Percentiles rank a stretch among this genome's conserved stretches.
phyloP scores from a whole-genome alignment of 1,139 yeast species.

The Hyphopichia buzzinii region DNA sequence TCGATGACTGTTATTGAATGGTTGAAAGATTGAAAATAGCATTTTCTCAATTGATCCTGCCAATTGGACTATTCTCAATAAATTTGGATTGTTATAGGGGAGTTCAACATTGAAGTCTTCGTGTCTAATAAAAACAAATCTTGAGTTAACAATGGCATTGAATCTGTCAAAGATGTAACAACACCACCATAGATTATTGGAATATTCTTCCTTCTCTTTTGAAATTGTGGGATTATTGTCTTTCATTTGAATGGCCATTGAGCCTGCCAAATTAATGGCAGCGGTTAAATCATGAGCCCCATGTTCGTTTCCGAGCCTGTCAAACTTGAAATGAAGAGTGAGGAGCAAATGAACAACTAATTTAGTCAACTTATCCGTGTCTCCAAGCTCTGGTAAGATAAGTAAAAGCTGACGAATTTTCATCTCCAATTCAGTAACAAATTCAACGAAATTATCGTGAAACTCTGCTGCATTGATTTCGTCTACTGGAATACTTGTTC shows the following conservation, averaged over 20 bases:
- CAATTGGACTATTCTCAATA: constrained; percentile 26
- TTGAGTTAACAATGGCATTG: constrained; percentile 26
- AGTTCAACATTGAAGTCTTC: constrained; percentile 33
- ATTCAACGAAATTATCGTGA: constrained; percentile 14
- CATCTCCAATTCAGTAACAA: constrained; percentile 28
- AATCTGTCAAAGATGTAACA: constrained; percentile 34
- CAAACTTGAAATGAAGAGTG: constrained; percentile 27
- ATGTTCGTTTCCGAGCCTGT: constrained; percentile 34
- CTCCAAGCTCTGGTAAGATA: constrained; percentile 34
- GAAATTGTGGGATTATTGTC: constrained; percentile 12
- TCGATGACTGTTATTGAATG: constrained; percentile 15
- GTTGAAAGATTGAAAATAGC: constrained; percentile 25
- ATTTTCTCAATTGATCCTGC: constrained; percentile 25
- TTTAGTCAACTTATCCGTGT: constrained; percentile 31
- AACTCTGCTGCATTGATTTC: constrained; percentile 10
- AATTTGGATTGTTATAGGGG: constrained; percentile 25
- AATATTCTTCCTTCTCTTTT: constrained; percentile 18
- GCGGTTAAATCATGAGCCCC: constrained; percentile 34
- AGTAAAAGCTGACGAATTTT: constrained; percentile 30
- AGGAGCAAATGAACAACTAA: constrained; percentile 29
- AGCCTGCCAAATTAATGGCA: constrained; percentile 28
- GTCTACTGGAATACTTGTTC: not conserved
- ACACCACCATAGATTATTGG: constrained; percentile 37
- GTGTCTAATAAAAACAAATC: constrained; percentile 24
- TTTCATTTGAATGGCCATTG: constrained; percentile 35